phyloP scores from a whole-genome alignment of 129 eudicot genomes.

The Gnaphalium uliginosum region DNA sequence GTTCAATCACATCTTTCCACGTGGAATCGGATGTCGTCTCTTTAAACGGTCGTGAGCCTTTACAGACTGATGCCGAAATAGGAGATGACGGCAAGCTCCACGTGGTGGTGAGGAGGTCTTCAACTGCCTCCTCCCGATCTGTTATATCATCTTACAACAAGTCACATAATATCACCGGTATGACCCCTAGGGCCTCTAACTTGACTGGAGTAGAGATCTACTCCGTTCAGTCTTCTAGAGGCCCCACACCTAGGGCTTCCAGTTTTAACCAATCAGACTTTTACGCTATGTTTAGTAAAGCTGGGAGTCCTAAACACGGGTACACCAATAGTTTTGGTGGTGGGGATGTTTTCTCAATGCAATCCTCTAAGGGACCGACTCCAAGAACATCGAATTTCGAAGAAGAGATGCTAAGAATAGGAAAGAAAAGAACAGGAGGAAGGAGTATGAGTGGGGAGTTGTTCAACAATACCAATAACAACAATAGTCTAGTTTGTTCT shows the following conservation, averaged over 20 bases:
- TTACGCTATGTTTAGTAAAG: constrained; percentile 89
- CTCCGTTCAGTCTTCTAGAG: constrained; percentile 84
- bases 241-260: constrained; percentile 88
- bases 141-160: constrained; percentile 61
- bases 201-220: constrained; percentile 95
- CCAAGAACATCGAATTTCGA: constrained; percentile 90
- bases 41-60: constrained; percentile 82
- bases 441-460: constrained; percentile 91
- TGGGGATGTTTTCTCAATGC: constrained; percentile 81
- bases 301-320: constrained; percentile 82
- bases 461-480: constrained; percentile 25
- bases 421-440: constrained; percentile 54
- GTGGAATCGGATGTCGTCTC: constrained; percentile 92
- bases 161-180: constrained; percentile 44
- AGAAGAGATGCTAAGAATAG: constrained; percentile 70
- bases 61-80: constrained; percentile 86
- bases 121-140: constrained; percentile 58
- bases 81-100: constrained; percentile 90
- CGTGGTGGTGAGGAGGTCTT: constrained; percentile 79
- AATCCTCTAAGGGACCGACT: constrained; percentile 82
- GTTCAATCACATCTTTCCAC: constrained; percentile 70
- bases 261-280: constrained; percentile 92
- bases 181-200: constrained; percentile 85
- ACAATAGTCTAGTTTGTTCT: constrained; percentile 33
- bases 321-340: constrained; percentile 68